phyloP scores from a whole-genome alignment of 495 filamentous ascomycete genomes.

The Podospora appendiculata region DNA sequence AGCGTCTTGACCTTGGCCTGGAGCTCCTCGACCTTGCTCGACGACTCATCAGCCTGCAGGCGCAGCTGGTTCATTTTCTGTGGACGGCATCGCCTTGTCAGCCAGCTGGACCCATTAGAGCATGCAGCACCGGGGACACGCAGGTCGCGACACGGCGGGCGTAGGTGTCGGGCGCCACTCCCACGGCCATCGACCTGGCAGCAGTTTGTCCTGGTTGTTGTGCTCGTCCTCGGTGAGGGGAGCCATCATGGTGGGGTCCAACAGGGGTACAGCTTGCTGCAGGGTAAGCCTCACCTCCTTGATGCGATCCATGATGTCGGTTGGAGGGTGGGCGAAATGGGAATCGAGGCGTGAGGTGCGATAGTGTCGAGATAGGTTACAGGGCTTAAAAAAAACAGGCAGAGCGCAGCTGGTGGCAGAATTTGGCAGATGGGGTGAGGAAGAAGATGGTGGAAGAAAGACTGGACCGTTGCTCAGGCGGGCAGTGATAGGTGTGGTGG shows the following conservation, averaged over 20 bases:
- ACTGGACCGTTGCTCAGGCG: neutral
- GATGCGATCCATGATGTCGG: conserved; percentile 59
- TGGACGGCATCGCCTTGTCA: conserved; percentile 5
- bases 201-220: conserved; percentile 2
- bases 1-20: conserved; percentile 76
- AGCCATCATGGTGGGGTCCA: conserved; percentile 34
- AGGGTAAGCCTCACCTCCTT: conserved; percentile 61
- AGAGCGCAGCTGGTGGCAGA: neutral
- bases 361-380: neutral
- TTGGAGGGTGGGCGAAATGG: conserved; percentile 5
- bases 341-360: neutral
- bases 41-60: conserved; percentile 77
- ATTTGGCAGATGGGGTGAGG: conserved; percentile 4
- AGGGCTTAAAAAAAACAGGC: too few relatives aligned
- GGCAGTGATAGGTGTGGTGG: conserved; percentile 12
- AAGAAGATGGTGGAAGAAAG: conserved; percentile 2
- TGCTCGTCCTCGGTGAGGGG: conserved; percentile 7
- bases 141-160: too few relatives aligned
- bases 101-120: conserved; percentile 5
- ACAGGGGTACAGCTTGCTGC: conserved; percentile 21
- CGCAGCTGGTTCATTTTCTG: conserved; percentile 94
- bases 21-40: conserved; percentile 76
- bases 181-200: neutral
- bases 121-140: too few relatives aligned
- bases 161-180: too few relatives aligned